These are phyloP conservation scores for Acacia crassicarpa DNA, from an alignment of 306 rosid genomes.

Conservation along the genomic window DNA sequence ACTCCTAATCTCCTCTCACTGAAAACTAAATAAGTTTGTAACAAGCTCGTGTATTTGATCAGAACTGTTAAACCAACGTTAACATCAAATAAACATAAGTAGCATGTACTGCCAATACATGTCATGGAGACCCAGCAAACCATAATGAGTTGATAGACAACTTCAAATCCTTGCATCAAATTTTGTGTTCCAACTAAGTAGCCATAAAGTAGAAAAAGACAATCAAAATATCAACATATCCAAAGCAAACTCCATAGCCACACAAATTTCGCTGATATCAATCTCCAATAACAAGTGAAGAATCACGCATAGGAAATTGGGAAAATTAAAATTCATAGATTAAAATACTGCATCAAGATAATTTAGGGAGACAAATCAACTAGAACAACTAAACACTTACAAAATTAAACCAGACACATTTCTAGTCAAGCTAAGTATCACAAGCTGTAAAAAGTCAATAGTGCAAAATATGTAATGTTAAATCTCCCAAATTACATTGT, in stretches of 20 bases:
- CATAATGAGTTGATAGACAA: slow-evolving; percentile 3
- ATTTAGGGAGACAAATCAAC: neutral
- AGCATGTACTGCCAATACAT: neutral
- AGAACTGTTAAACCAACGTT: slow-evolving; percentile 25
- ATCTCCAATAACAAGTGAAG: neutral
- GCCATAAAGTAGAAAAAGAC: too few relatives aligned
- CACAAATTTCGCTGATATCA: too few relatives aligned
- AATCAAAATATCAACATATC: neutral
- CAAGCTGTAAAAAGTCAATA: neutral
- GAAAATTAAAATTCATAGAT: neutral
- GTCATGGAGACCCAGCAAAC: slow-evolving; percentile 28
- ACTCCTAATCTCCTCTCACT: slow-evolving; percentile 1
- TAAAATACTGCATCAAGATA: neutral
- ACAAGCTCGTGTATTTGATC: slow-evolving; percentile 14
- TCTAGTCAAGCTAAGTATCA: neutral
- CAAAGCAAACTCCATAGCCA: too few relatives aligned
- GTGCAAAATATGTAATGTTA: slow-evolving; percentile 31
- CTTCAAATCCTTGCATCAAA: too few relatives aligned
- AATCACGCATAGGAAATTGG: neutral
- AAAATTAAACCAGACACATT: neutral
- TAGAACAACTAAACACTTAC: neutral
- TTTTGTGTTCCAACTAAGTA: too few relatives aligned
- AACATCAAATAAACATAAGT: slow-evolving; percentile 11
- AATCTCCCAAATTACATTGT: slow-evolving; percentile 55
- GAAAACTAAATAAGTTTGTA: slow-evolving; percentile 6